These are phyloP conservation scores for Blastocrithidia nonstop DNA, from an alignment of 208 protist genomes.

Conservation along the genomic window DNA sequence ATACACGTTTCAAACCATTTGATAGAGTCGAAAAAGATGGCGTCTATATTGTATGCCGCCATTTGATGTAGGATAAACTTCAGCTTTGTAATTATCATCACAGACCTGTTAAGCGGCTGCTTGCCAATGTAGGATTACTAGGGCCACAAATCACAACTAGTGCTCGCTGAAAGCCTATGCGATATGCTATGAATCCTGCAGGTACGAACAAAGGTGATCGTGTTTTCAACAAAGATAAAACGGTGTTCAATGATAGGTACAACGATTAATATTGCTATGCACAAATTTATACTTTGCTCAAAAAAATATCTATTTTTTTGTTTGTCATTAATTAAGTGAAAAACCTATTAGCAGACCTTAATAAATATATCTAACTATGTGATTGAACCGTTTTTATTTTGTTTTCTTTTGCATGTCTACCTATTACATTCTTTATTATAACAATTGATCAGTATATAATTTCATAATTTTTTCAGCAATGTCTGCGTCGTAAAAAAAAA, in stretches of 20 bases:
- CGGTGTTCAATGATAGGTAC: constrained; percentile 54
- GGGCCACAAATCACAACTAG: constrained; percentile 60
- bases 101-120: constrained; percentile 67
- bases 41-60: constrained; percentile 63
- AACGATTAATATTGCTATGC: constrained; percentile 26
- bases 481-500: no score
- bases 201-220: constrained; percentile 55
- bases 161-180: constrained; percentile 80
- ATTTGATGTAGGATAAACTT: constrained; percentile 86
- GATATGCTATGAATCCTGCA: constrained; percentile 58
- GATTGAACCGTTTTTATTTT: no score
- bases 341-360: background rate
- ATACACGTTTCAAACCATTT: constrained; percentile 82
- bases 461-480: no score
- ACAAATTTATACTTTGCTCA: background rate
- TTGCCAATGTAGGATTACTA: constrained; percentile 81
- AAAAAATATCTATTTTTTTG: background rate
- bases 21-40: constrained; percentile 83
- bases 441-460: no score
- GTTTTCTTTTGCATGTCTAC: no score
- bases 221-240: constrained; percentile 73
- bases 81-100: constrained; percentile 84
- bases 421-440: no score
- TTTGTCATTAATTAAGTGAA: background rate
- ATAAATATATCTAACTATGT: no score